These are phyloP conservation scores for Porphyrellus cyaneotinctus DNA, from an alignment of 768 basidiomycete genomes.

Conservation along the genomic window DNA sequence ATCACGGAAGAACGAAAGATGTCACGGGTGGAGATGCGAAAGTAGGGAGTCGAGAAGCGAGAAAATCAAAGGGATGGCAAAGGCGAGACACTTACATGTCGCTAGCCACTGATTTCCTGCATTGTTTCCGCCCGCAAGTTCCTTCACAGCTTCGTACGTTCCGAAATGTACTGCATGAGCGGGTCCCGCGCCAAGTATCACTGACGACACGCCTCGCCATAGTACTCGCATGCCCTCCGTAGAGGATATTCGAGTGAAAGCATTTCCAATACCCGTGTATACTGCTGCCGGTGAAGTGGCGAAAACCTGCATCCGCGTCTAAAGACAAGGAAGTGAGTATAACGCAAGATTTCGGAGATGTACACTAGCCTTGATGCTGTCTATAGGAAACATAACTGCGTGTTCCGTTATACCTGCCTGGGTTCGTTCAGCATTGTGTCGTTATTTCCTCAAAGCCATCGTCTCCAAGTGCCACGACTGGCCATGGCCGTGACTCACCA, in stretches of 20 bases:
- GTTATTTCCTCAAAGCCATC: not conserved
- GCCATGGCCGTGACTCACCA: conserved; percentile 53
- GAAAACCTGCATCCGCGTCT: conserved; percentile 99
- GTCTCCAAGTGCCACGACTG: not conserved
- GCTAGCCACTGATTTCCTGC: conserved; percentile 78
- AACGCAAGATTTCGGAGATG: not conserved
- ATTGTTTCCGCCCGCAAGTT: conserved; percentile 81
- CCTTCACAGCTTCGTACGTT: conserved; percentile 91
- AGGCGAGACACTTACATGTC: conserved; percentile 60
- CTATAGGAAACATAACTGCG: conserved; percentile 97
- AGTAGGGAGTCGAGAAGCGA: not conserved
- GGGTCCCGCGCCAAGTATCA: conserved; percentile 94
- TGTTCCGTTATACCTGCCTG: conserved; percentile 99
- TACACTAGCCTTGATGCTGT: conserved; percentile 88
- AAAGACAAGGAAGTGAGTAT: conserved; percentile 1
- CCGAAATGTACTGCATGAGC: conserved; percentile 99
- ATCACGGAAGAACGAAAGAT: not conserved
- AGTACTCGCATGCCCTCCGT: conserved; percentile 89
- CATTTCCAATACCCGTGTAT: conserved; percentile 87
- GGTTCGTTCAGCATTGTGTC: conserved; percentile 16
- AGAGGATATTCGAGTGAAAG: conserved; percentile 86
- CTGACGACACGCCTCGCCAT: conserved; percentile 95
- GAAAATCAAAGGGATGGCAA: not conserved
- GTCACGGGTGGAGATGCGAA: not conserved
- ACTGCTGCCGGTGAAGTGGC: conserved; percentile 79